Evolutionary conservation across 2,329 filamentous ascomycete species (phyloP), one percentile per base, ranked within the genome.

Genomic region (Grosmannia clavigera): DNA sequence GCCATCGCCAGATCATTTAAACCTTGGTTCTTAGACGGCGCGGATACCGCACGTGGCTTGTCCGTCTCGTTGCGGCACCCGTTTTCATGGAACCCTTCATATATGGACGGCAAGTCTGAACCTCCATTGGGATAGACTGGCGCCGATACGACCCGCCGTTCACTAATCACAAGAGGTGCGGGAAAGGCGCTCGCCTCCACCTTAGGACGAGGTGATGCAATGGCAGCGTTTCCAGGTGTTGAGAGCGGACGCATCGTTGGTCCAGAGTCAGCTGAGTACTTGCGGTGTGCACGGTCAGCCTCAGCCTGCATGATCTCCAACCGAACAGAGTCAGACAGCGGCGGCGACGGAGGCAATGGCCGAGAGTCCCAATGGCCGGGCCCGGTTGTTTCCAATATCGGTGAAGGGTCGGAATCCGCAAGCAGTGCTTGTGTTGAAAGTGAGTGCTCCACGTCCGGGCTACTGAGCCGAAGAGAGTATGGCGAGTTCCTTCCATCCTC

Each of bases 91-190:
- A 65, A 68, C 61, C 72, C 74, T 64, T 80, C 80, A 22, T 73
- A 72, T 50, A 83, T 81, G 0, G 78, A 75, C 3, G 80, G 78
- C 29, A 82, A 66, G 6, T 72, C 60, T 1, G 19, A 67, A 5
- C 71, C 63, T 66, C 74, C 66, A 27, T 76, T 72, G 7, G 71
- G 71, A 56, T 79, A 76, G 1, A 72, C 74, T 0, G 81, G 81
- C 3, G 79, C 80, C 12, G 81, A 83, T 4, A 77, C 74, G 35
- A 73, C 69, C 25, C 81, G 75, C 7, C 78, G 74, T 22, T 80
- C 76, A 3, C 65, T 60, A 11, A 55, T 19, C 5, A 46, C 50
- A 14, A 52, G 46, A 50, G 35, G 46, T 3, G 59, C 33, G 5
- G 40, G 33, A 5, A 56, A 5, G 12, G 10, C 25, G 19, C 3